Evolutionary conservation across 2,329 filamentous ascomycete genomes (phyloP), one percentile per base, ranked within the genome.

Genomic region (Zalaria obscura): DNA sequence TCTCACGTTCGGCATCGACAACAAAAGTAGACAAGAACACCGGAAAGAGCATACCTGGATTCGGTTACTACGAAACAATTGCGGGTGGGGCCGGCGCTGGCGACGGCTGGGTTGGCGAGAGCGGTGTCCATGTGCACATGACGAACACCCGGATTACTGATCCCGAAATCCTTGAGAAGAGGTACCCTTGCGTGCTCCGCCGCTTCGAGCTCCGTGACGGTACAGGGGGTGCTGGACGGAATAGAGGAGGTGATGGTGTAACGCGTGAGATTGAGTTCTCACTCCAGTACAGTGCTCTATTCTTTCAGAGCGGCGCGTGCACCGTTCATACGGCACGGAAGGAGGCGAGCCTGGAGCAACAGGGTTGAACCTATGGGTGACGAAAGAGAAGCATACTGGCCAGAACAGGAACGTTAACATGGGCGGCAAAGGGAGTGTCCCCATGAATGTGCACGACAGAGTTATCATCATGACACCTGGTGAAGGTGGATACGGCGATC

Each of bases 21-120:
- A 80, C 38, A 76, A 78, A 45, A 55, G 68, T 0, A 64, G 67
- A n/a, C n/a, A n/a, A n/a, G n/a, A n/a, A n/a, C 4, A 64, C 66
- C 3, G 63, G 68, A 33, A 67, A 70, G 34, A 66, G 70, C 26
- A 66, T 73, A 8, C 73, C 75, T 29, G 82, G 82, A 0, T 87
- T 87, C 53, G 83, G 82, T 5, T 87, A 87, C 65, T 86, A 87
- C 58, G 82, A 87, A 57, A 86, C 82, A 7, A 84, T 87, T 47
- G 77, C 78, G 0, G 81, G 82, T 35, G 82, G 82, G 1, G 75
- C 72, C 37, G 82, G 81, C 28, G 82, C 81, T 0, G 80, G 80
- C 0, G 72, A 77, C 0, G 67, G 66, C n/a, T 85, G 80, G 80
- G 66, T 77, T 44, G 81, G 81, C 35, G 76, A 78, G 8, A 73